Conservation (phyloP, 306 rosid species). For the barrel medic (Medicago truncatula) region MtrunA17r5.0-ANR NC_053043.1:4356501-4357000, state of each 20-base stretch:
- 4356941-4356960: neutral
- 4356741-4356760: constrained; percentile 74
- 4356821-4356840: constrained; percentile 24
- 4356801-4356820: constrained; percentile 17
- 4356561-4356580: constrained; percentile 71
- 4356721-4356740: constrained; percentile 83
- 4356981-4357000: too few species aligned
- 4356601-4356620: constrained; percentile 19
- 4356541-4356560: constrained; percentile 77
- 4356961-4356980: neutral
- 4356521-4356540: constrained; percentile 85
- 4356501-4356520: constrained; percentile 89
- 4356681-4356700: constrained; percentile 64
- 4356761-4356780: constrained; percentile 63
- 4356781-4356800: constrained; percentile 27
- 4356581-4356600: constrained; percentile 27
- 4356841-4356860: constrained; percentile 25
- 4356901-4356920: too few species aligned
- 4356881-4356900: constrained; percentile 10
- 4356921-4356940: too few species aligned
- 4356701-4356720: constrained; percentile 63
- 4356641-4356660: constrained; percentile 41
- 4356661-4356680: constrained; percentile 72
- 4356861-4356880: neutral
- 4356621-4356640: constrained; percentile 24